Percentiles rank a stretch among this genome's conserved stretches.
phyloP scores from a whole-genome alignment of 2,329 filamentous ascomycete species.

The Fusarium sambucinum region DNA sequence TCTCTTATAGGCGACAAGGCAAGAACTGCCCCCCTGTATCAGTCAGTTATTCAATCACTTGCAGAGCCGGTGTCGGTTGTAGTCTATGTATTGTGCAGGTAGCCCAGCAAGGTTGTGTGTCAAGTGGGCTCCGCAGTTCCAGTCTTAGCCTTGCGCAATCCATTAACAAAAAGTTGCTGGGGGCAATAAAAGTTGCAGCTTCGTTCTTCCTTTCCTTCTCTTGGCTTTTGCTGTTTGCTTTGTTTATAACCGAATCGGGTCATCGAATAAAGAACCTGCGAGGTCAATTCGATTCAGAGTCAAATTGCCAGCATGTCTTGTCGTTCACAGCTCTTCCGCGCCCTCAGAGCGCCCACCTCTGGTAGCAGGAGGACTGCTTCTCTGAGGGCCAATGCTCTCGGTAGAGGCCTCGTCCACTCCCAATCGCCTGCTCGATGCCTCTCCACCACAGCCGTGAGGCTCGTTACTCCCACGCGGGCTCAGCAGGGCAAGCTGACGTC shows the following conservation, averaged over 20 bases:
- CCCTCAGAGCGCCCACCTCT: conserved; percentile 41
- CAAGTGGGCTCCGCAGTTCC: conserved; percentile 34
- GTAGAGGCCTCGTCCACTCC: conserved; percentile 18
- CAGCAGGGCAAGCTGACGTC: conserved; percentile 76
- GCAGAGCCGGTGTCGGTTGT: conserved; percentile 19
- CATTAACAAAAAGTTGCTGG: conserved; percentile 32
- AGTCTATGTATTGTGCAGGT: background rate
- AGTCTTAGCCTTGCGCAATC: conserved; percentile 29
- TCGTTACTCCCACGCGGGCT: conserved; percentile 44
- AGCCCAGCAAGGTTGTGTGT: background rate
- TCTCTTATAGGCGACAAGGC: background rate
- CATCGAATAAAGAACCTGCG: background rate
- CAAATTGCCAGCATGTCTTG: conserved; percentile 41
- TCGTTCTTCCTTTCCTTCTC: conserved; percentile 3
- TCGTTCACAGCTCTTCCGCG: conserved; percentile 45
- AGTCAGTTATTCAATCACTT: background rate
- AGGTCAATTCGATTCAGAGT: conserved; percentile 26
- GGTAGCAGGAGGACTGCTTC: conserved; percentile 32
- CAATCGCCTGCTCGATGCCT: conserved; percentile 41
- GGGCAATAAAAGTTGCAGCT: conserved; percentile 11
- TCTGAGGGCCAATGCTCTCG: conserved; percentile 16
- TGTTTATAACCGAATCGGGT: conserved; percentile 4
- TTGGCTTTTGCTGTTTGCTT: background rate
- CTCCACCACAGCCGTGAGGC: conserved; percentile 49
- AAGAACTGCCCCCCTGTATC: background rate